Base-by-base conservation (phyloP, 805 yeast species). In the Lachancea meyersii region DNA sequence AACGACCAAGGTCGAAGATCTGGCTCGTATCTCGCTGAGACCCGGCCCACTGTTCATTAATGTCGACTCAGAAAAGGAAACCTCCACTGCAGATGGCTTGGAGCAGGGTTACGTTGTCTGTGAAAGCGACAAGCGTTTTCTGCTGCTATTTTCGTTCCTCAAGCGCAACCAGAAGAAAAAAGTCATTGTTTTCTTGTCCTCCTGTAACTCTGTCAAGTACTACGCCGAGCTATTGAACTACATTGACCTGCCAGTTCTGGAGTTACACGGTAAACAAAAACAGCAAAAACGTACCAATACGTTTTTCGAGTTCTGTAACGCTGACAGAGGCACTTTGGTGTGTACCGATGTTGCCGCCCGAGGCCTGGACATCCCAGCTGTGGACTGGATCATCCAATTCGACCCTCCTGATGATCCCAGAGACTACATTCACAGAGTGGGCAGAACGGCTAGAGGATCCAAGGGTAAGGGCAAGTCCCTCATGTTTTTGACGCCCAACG, bases 391-490 rank as follows among this genome's bases (percentile, higher is more conserved):
- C 59, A 84, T 93, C 51, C 98, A 93, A 72, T 93, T 87, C 60
- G 99, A 93, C 65, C 98, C 98, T 43, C 98, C 98, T 64, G 98
- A 93, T 82, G 98, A 93, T 69, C 98, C 98, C 67, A 81, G 97
- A 70, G 97, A 93, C 68, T 93, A 93, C 65, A 93, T 93, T 54
- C 99, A 93, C 70, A 80, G 99, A 67, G 98, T 93, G 28, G 99
- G 99, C 52, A 82, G 99, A 73, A 93, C 99, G 21, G 99, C 98
- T 28, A 82, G 98, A 72, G 95, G 95, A 51, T 77, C 83, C 10
- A 61, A 76, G 38, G 97, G 96, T 44, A 82, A 81, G 61, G 99
- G 99, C 57, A 86, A 82, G 67, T 86, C 96, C 8, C 72, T 93
- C 48, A 89, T 93, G 97, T 93, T 93, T 65, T 73, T 93, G 63